phyloP scores from a whole-genome alignment of 768 basidiomycete genomes.

The Saitozyma sp. region DNA sequence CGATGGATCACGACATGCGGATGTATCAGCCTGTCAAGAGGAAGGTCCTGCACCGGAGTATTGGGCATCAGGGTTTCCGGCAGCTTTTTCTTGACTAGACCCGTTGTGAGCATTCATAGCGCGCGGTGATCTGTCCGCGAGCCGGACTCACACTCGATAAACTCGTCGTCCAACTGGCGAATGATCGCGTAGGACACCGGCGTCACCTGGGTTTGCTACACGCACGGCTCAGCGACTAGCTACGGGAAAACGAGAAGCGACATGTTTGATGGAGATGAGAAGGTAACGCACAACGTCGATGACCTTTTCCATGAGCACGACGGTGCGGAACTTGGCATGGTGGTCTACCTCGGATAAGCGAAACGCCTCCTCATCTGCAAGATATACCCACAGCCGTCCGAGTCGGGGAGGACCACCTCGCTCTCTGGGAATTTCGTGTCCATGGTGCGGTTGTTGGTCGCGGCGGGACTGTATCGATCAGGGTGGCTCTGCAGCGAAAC shows the following conservation, averaged over 20 bases:
- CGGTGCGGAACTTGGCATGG: slow-evolving; percentile 36
- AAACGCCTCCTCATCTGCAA: not conserved
- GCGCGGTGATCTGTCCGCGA: too few relatives aligned
- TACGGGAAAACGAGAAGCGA: not conserved
- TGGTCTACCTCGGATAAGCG: slow-evolving; percentile 23
- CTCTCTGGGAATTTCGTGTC: slow-evolving; percentile 44
- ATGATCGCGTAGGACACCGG: slow-evolving; percentile 34
- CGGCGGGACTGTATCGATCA: slow-evolving; percentile 8
- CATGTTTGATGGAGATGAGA: not conserved
- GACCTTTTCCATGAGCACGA: slow-evolving; percentile 43
- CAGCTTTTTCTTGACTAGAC: slow-evolving; percentile 38
- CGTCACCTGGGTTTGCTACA: slow-evolving; percentile 44
- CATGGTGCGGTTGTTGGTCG: slow-evolving; percentile 31
- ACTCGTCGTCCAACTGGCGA: slow-evolving; percentile 41
- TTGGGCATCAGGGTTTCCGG: slow-evolving; percentile 39
- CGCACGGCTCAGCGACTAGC: not conserved
- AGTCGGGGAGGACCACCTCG: slow-evolving; percentile 26
- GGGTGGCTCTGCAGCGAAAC: too few relatives aligned
- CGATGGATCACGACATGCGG: slow-evolving; percentile 51
- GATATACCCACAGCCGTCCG: slow-evolving; percentile 33
- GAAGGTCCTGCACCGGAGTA: slow-evolving; percentile 37
- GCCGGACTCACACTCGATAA: slow-evolving; percentile 34
- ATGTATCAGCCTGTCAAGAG: slow-evolving; percentile 34
- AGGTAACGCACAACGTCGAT: slow-evolving; percentile 36
- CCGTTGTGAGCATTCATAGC: not conserved